Base-by-base conservation (phyloP, 768 basidiomycete genomes). In the Pleurotus pulmonarius region DNA sequence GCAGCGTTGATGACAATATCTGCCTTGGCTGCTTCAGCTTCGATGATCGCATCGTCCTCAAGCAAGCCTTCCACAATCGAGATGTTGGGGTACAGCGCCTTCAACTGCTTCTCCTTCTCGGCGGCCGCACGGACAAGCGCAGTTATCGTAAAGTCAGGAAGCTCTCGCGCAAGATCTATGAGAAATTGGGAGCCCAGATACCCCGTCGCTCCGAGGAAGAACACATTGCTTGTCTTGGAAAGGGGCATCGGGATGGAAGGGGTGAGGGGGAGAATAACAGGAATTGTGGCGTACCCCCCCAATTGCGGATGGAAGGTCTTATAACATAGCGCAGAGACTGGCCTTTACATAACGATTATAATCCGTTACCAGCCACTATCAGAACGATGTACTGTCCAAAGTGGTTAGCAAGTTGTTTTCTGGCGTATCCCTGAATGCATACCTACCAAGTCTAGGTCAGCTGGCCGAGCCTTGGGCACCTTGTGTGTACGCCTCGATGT, bases 131-230 rank as follows among this genome's bases (percentile, higher is more conserved):
- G 75, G 6, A 76, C 61, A 9, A 79, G 68, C 1, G 74, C 73
- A 4, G 69, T 56, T 34, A 79, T 61, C 52, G 66, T 69, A 34
- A 70, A 62, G 5, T 69, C 58, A 0, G 73, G 72, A 26, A 64
- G 65, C 22, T 72, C 69, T 43, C 63, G 61, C 9, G 68, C 70
- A 5, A 76, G 62, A 15, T 68, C 55, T 1, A 67, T 12, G 4
- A 78, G 62, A 58, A 78, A 69, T 51, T 77, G 72, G 16, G 71
- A 75, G 18, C 75, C 75, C 38, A 78, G 63, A 61, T 72, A 77
- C 16, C 77, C 76, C 2, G 76, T 76, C 0, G 76, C 77, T 5
- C 77, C 77, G 13, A 78, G 64, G 51, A 77, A 67, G 63, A 79
- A 74, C 56, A 77, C 63, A 9, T 64, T 63, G 13, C 56, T 55